Base-by-base conservation (phyloP, 495 filamentous ascomycete species). In the Cairneyella variabilis region DNA sequence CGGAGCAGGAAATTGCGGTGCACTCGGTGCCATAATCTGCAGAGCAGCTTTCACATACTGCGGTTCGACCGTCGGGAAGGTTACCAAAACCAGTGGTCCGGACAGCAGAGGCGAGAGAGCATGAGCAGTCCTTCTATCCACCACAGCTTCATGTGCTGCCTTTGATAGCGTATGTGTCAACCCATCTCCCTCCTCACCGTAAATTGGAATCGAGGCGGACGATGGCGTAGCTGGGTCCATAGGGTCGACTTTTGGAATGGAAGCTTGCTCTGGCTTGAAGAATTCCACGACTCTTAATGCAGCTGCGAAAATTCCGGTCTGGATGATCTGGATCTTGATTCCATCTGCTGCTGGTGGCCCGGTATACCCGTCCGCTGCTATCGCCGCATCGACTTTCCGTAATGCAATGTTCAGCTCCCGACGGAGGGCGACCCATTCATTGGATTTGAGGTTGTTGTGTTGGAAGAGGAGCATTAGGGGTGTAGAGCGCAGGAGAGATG, bases 381-480 rank as follows among this genome's bases (percentile, higher is more conserved):
- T 68, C 12, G 57, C 55, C 16, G 66, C 63, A 60, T 89, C 85
- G 2, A 89, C 80, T 46, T 84, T 88, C 21, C 68, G 63, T 14
- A 97, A 66, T 1, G 90, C 90, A 5, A 70, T 69, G 20, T 69
- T 66, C 17, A 98, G 72, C 71, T 97, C 95, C 49, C 93, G 84
- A 48, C 93, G 79, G 51, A 98, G 80, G 11, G 84, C 83, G 25
- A 83, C 76, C 92, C 91, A 96, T 79, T 98, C 93, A 36, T 76
- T 73, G 3, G 91, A 83, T 47, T 85, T 87, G 46, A 98, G 74
- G 69, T 97, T 97, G 78, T 91, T 96, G 78, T 97, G 93, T 71
- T 97, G 92, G 77, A 98, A 92, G 62, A 97, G 74, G 53, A 98
- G 79, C 64, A 96, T 85, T 21, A 97, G 71, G 40, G 93, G 91